Conservation (phyloP, 257 asterid species). For the Echites panduratus region DNA sequence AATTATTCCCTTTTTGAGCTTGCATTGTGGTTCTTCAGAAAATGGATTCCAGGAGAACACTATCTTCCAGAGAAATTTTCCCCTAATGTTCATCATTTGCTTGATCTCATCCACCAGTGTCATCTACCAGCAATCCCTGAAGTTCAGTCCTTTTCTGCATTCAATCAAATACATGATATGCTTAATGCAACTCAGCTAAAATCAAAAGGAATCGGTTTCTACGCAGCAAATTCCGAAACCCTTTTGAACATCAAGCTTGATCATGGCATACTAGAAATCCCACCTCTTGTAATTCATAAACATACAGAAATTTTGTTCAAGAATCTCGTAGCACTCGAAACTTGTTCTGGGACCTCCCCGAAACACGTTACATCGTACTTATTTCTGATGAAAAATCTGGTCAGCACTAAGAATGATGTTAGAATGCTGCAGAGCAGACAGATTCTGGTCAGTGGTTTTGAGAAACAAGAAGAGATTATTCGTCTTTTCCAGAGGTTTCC, state of each 20-base stretch:
- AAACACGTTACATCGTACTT: constrained; percentile 71
- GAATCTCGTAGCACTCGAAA: constrained; percentile 83
- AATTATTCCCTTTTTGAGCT: constrained; percentile 25
- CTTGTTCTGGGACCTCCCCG: constrained; percentile 49
- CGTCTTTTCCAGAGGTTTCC: constrained; percentile 17
- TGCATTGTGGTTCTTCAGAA: constrained; percentile 50
- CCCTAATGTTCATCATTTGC: constrained; percentile 44
- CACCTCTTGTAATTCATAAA: constrained; percentile 55
- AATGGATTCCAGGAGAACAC: constrained; percentile 31
- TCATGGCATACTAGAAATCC: constrained; percentile 63
- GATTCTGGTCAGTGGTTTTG: constrained; percentile 25
- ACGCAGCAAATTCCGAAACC: constrained; percentile 32
- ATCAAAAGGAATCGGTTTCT: constrained; percentile 57
- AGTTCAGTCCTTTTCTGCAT: constrained; percentile 19
- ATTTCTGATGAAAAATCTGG: constrained; percentile 31
- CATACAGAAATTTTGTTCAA: constrained; percentile 52
- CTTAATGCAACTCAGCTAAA: constrained; percentile 49
- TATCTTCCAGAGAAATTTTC: constrained; percentile 34
- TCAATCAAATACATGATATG: constrained; percentile 1
- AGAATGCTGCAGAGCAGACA: constrained; percentile 24
- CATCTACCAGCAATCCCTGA: constrained; percentile 35
- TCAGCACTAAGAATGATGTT: constrained; percentile 29
- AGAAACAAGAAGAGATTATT: constrained; percentile 28
- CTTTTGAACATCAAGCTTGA: constrained; percentile 45
- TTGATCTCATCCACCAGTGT: constrained; percentile 71